Evolutionary conservation across 345 rosid genomes (phyloP).

Genomic region (Eucalyptus erythrocorys): DNA sequence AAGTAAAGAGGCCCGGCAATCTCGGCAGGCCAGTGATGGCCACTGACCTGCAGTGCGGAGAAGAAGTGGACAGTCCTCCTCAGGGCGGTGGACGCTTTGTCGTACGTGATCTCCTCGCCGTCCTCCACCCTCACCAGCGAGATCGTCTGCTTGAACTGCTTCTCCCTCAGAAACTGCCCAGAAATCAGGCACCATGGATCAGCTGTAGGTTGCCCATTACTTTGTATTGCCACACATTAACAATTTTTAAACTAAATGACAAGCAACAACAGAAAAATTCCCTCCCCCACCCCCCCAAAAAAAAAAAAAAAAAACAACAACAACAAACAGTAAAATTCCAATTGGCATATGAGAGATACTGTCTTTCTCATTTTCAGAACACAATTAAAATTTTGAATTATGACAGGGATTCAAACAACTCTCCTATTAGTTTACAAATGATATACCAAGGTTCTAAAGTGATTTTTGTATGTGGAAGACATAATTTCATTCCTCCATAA

Average conservation of each 20-base stretch:
- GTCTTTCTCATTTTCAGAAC: not conserved
- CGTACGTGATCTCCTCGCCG: slow-evolving; percentile 9
- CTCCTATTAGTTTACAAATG: not conserved
- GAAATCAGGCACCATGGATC: not conserved
- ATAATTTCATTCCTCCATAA: not conserved
- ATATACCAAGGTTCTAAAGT: not conserved
- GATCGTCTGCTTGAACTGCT: slow-evolving; percentile 11
- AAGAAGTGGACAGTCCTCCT: slow-evolving; percentile 14
- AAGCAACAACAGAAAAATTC: too few relatives aligned
- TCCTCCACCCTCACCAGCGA: slow-evolving; percentile 6
- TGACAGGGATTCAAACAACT: not conserved
- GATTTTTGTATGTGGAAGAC: not conserved
- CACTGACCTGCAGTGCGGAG: slow-evolving; percentile 18
- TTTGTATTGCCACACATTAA: too few relatives aligned
- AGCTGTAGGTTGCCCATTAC: not conserved
- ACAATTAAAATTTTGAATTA: not conserved
- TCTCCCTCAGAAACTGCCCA: slow-evolving; percentile 10
- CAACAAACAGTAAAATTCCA: not conserved
- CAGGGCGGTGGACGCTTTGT: slow-evolving; percentile 4
- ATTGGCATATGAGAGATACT: not conserved
- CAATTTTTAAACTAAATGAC: not conserved
- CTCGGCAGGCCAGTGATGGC: slow-evolving; percentile 35
- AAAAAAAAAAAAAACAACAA: too few relatives aligned
- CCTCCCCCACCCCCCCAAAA: too few relatives aligned
- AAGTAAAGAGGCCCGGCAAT: slow-evolving; percentile 15